phyloP scores from a whole-genome alignment of 176 grass and related monocot genomes.

The Tillandsia leiboldiana region DNA sequence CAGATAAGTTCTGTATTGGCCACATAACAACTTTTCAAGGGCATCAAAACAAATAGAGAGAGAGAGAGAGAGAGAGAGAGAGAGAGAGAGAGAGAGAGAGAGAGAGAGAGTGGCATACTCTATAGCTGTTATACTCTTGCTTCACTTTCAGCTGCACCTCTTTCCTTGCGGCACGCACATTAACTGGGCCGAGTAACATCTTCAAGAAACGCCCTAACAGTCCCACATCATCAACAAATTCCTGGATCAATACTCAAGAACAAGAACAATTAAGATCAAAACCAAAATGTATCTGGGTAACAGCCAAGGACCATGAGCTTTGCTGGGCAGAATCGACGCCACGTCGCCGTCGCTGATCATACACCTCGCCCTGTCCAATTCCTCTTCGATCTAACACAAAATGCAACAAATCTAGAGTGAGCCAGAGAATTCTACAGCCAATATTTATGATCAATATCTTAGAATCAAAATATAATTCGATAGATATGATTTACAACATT shows the following conservation, averaged over 20 bases:
- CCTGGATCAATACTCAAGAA: slow-evolving; percentile 14
- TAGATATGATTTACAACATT: too few species aligned
- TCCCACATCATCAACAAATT: slow-evolving; percentile 3
- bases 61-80: too few species aligned
- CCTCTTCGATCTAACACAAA: slow-evolving; percentile 66
- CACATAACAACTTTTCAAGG: too few species aligned
- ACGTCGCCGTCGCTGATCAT: slow-evolving; percentile 63
- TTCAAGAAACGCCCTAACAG: slow-evolving; percentile 60
- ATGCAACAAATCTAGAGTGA: not conserved
- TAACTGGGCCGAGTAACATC: slow-evolving; percentile 83
- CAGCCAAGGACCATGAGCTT: slow-evolving; percentile 45
- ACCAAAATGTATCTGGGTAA: slow-evolving; percentile 1
- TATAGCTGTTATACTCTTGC: slow-evolving; percentile 94
- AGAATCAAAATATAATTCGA: too few species aligned
- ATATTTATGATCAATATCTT: too few species aligned
- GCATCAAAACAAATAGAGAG: too few species aligned
- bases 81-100: too few species aligned
- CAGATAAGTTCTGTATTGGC: too few species aligned
- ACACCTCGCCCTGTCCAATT: slow-evolving; percentile 65
- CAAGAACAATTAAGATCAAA: slow-evolving; percentile 4
- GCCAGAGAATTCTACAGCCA: too few species aligned
- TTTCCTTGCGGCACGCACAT: slow-evolving; percentile 69
- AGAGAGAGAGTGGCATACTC: slow-evolving; percentile 35
- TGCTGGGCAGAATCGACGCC: slow-evolving; percentile 54
- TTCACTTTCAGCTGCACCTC: slow-evolving; percentile 98